A percentile compares a stretch with the other conserved stretches of the same genome.
Evolutionary conservation across 2,329 filamentous ascomycete genomes (phyloP).

Genomic region (Teratosphaeria nubilosa): DNA sequence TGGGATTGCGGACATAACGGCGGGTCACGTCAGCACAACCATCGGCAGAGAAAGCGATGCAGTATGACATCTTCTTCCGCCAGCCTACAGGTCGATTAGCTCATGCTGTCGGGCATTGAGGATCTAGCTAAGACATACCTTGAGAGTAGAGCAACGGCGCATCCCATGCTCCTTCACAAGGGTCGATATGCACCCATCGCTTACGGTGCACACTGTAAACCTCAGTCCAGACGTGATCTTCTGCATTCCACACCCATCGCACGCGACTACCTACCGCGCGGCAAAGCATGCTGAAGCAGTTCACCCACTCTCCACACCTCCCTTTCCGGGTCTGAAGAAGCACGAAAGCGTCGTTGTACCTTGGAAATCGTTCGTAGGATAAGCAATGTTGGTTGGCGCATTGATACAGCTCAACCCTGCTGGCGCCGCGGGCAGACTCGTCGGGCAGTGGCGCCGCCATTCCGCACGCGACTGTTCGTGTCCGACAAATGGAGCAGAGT

Average conservation of each 20-base stretch:
- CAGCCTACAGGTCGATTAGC: slow-evolving; percentile 47
- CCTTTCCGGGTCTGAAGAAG: slow-evolving; percentile 77
- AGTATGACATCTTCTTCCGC: slow-evolving; percentile 95
- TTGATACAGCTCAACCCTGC: slow-evolving; percentile 79
- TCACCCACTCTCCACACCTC: slow-evolving; percentile 90
- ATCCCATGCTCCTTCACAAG: slow-evolving; percentile 91
- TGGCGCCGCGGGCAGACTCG: slow-evolving; percentile 78
- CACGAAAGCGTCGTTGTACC: slow-evolving; percentile 92
- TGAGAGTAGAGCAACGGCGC: slow-evolving; percentile 85
- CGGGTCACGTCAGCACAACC: slow-evolving; percentile 60
- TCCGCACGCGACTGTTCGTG: slow-evolving; percentile 72
- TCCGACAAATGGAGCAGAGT: slow-evolving; percentile 68
- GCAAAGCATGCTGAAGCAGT: slow-evolving; percentile 98
- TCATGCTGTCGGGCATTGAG: neutral
- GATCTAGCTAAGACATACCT: slow-evolving; percentile 40
- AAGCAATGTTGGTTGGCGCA: slow-evolving; percentile 70
- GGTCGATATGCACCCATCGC: slow-evolving; percentile 94
- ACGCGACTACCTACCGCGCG: slow-evolving; percentile 82
- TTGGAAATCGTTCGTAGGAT: slow-evolving; percentile 77
- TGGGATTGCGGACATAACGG: slow-evolving; percentile 58
- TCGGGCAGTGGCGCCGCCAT: slow-evolving; percentile 79
- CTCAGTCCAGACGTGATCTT: slow-evolving; percentile 97
- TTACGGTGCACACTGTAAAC: slow-evolving; percentile 90
- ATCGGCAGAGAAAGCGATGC: slow-evolving; percentile 90
- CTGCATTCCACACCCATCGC: slow-evolving; percentile 96